A percentile compares a stretch with the other conserved stretches of the same genome.
Evolutionary conservation across 495 filamentous ascomycete genomes (phyloP).

Genomic region (Podospora sp.): DNA sequence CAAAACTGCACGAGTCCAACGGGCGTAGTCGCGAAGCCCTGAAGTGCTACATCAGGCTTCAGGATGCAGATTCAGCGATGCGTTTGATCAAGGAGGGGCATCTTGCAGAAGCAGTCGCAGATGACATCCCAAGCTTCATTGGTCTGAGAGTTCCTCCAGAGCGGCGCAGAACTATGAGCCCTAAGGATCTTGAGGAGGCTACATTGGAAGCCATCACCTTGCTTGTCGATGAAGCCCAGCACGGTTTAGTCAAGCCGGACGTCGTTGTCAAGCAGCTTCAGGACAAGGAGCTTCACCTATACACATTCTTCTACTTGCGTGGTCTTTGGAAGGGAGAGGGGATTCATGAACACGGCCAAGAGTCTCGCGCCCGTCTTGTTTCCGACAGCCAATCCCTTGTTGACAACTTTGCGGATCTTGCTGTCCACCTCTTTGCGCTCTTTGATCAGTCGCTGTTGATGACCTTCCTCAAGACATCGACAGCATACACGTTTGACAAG

Average conservation of each 20-base stretch:
- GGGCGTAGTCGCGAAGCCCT: constrained; percentile 81
- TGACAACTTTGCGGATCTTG: constrained; percentile 81
- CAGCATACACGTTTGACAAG: constrained; percentile 78
- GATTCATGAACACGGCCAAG: constrained; percentile 44
- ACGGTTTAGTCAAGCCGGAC: constrained; percentile 79
- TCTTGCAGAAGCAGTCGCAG: constrained; percentile 79
- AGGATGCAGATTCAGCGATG: constrained; percentile 90
- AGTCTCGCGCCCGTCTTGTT: constrained; percentile 48
- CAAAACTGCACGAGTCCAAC: constrained; percentile 77
- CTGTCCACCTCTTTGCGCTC: constrained; percentile 79
- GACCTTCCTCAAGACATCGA: constrained; percentile 82
- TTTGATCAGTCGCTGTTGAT: constrained; percentile 80
- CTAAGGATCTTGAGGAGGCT: constrained; percentile 71
- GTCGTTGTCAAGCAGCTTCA: constrained; percentile 76
- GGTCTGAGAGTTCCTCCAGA: constrained; percentile 79
- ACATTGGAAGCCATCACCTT: constrained; percentile 81
- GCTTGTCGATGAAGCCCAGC: constrained; percentile 86
- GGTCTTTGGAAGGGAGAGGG: constrained; percentile 78
- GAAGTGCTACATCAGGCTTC: constrained; percentile 82
- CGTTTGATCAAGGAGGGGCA: constrained; percentile 78
- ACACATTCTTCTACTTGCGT: constrained; percentile 89
- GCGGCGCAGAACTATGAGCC: constrained; percentile 65
- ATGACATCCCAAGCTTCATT: constrained; percentile 88
- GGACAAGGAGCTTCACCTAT: constrained; percentile 58
- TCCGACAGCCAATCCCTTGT: constrained; percentile 74